These are phyloP conservation scores for Fusarium sp. DNA, from an alignment of 2,329 filamentous ascomycete species.

Conservation along the genomic window DNA sequence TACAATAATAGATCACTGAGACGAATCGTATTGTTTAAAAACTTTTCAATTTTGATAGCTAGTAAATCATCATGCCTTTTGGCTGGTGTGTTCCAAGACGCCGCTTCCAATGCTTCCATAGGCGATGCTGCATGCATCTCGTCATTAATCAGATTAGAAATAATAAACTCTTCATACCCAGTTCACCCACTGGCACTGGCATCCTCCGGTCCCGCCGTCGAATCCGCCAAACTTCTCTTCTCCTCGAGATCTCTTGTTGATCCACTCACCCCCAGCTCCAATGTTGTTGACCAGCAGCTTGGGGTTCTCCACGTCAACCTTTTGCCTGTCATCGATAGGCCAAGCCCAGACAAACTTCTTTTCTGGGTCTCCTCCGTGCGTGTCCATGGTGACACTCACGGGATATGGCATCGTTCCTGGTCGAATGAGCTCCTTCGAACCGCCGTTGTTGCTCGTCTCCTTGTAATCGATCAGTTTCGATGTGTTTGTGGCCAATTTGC, in stretches of 20 bases:
- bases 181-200: constrained; percentile 71
- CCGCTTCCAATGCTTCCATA: constrained; percentile 36
- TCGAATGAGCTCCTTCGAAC: constrained; percentile 50
- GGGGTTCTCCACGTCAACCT: constrained; percentile 58
- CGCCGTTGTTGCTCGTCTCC: constrained; percentile 45
- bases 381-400: constrained; percentile 69
- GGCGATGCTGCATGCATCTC: constrained; percentile 18
- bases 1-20: not conserved
- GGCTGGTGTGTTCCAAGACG: constrained; percentile 9
- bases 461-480: constrained; percentile 53
- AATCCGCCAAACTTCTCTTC: constrained; percentile 67
- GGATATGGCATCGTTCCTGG: constrained; percentile 74
- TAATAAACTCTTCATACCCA: constrained; percentile 48
- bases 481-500: constrained; percentile 57
- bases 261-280: constrained; percentile 60
- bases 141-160: constrained; percentile 29
- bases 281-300: constrained; percentile 63
- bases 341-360: constrained; percentile 68
- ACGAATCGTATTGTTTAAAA: not conserved
- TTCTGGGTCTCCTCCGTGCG: constrained; percentile 67
- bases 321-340: constrained; percentile 60
- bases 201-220: constrained; percentile 73
- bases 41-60: not conserved
- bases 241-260: constrained; percentile 62
- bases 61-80: not conserved